Evolutionary conservation across 23 red algal species (phyloP), one percentile per base, ranked within the genome.

Genomic region (Gracilariopsis chorda): DNA sequence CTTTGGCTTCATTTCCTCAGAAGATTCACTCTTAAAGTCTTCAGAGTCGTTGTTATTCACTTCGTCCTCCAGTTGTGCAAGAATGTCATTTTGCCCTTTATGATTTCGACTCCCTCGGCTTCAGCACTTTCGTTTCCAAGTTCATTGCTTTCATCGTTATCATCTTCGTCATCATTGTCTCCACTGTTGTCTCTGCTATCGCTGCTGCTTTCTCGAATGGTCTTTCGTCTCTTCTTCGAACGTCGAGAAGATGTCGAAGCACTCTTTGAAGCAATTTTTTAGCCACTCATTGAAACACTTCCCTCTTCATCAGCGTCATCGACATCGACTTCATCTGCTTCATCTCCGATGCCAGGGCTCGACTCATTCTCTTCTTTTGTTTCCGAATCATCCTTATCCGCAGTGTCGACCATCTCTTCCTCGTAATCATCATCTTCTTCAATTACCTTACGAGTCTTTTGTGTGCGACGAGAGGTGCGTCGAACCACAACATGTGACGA

Each of bases 391-490:
- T 77, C 67, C 46, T 90, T 69, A 51, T 25, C 20, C 11, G 7
- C 87, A 44, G 35, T 57, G 51, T 51, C 45, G n/a, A 32, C 46
- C 4, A 82, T 75, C 30, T 63, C 67, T 8, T 82, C 88, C 44
- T 91, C 88, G 14, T 91, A 51, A 8, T 91, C 88, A 41, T 70
- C 62, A 16, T 91, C 88, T 35, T 91, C 77, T 23, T 73, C 77
- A 29, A 72, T 72, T 41, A 82, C 35, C 48, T 82, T 76, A 17
- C 80, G 52, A 19, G 80, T 34, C 37, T 68, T 53, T 19, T 49
- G 42, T 16, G 80, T 21, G 44, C 58, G 80, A 9, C 80, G 80
- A 12, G 80, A 51, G 6, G 80, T 49, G 36, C 80, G 80, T 25
- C 44, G 52, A 35, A 67, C 32, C 23, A 17, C 24, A 21, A 55